Base-by-base conservation (phyloP, 768 basidiomycete species). In the Strobilomyces confusus region DNA sequence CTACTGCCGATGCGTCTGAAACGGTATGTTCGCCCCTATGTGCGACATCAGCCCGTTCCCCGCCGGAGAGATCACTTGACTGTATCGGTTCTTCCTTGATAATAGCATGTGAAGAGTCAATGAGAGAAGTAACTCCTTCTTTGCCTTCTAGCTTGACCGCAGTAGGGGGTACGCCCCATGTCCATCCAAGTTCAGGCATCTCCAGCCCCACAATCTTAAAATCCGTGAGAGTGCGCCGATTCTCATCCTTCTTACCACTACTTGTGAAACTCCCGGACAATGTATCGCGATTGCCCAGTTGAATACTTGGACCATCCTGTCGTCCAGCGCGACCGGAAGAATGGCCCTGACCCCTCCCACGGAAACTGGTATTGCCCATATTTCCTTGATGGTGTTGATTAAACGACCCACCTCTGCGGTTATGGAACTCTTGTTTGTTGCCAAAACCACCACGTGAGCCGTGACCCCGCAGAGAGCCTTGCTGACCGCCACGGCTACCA, bases 121-220 rank as follows among this genome's bases (percentile, higher is more conserved):
- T 49, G 57, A 59, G 60, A 63, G 62, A 58, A 44, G 48, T n/a
- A 55, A 55, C 61, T 40, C 69, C 69, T 57, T 72, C 74, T 59
- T 72, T 73, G 36, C 68, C 61, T 58, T 75, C 74, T 53, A 54
- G 55, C 57, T 74, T 75, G 43, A 71, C 57, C 19, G 61, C 54
- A 36, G 63, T 56, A 30, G 81, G 81, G 48, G 83, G 63, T 47
- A 75, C 61, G 55, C 93, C 92, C 95, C 95, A 98, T 46, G 76
- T 80, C 95, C 95, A 98, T 60, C 74, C 75, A 54, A 97, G 74
- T 60, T 87, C 85, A 62, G 78, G 82, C 60, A 97, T 87, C 67
- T 90, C 84, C 61, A 98, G 77, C 25, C 89, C 94, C 65, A 95
- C 78, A 68, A 99, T 93, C 74, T 95, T 92, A 82, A 99, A 99